Conservation (phyloP, 441 rosid genomes). For the Syzygium malaccense region DNA sequence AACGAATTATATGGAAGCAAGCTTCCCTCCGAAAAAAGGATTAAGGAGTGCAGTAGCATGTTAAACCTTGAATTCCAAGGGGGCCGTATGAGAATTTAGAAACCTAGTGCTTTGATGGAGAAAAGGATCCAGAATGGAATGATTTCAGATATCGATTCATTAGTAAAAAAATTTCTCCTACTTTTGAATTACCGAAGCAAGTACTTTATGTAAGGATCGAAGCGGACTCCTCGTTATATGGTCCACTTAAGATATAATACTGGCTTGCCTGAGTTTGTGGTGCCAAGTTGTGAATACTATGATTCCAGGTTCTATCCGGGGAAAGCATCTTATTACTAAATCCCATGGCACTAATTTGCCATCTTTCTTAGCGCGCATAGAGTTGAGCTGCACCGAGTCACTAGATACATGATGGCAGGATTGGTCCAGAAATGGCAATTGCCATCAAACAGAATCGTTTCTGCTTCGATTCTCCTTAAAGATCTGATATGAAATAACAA, state of each 20-base stretch:
- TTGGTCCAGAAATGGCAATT: neutral
- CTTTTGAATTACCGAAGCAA: too few species aligned
- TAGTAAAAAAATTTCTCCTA: too few species aligned
- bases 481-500: neutral
- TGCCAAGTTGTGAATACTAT: neutral
- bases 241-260: neutral
- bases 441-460: neutral
- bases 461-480: neutral
- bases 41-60: fast-evolving
- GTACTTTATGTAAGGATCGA: too few species aligned
- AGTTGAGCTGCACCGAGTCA: neutral
- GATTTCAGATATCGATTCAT: too few species aligned
- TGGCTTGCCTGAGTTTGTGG: neutral
- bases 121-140: too few species aligned
- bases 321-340: neutral
- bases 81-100: too few species aligned
- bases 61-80: too few species aligned
- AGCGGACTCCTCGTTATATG: too few species aligned
- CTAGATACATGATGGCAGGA: neutral
- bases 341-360: neutral
- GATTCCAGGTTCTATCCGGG: neutral
- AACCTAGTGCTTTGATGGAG: too few species aligned
- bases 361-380: neutral
- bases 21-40: neutral
- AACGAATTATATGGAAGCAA: neutral